Evolutionary conservation across 139 green algal species (phyloP), one percentile per base, ranked within the genome.

Genomic region (Ulvella scutata): DNA sequence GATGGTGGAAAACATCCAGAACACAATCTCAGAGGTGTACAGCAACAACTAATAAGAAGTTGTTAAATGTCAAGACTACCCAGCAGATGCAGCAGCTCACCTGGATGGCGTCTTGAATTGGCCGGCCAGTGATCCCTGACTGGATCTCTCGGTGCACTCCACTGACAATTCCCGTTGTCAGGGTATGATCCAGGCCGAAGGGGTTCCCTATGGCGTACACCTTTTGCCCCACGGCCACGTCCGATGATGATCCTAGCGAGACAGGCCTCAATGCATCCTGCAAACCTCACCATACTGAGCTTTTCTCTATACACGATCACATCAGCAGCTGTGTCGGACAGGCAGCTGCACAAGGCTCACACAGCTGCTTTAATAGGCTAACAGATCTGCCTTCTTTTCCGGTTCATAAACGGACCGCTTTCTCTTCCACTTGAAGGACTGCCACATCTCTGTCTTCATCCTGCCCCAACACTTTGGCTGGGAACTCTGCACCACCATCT

Each of bases 131-230:
- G 40, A 94, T 38, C 4, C 72, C 80, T 36, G 87, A 87, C 72
- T 89, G 76, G 76, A 96, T 96, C 76, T 93, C 90, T 2, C 91
- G 78, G 2, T 51, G 72, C 6, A 62, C 74, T 10, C 77, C 72
- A 39, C 74, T 84, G 10, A 90, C 79, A 37, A 91, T 82, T 3
- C 91, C 91, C 3, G 79, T 85, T 2, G 90, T 97, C 3, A 97
- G 81, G 0, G 91, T 96, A 77, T 94, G 88, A 74, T 95, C 88
- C 38, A 96, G 79, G 31, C 91, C 88, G 79, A 93, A 95, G 1
- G 92, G 91, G 78, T 96, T 96, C 51, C 90, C 92, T 44, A 97
- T 95, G n/a, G 91, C 92, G 81, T 85, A 97, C 43, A 94, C 86
- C 77, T 85, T 84, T 36, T 96, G 90, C 7, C 90, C 90, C 20